Evolutionary conservation across 805 yeast genomes (phyloP).

Genomic region (Zygotorulaspora chibaensis): DNA sequence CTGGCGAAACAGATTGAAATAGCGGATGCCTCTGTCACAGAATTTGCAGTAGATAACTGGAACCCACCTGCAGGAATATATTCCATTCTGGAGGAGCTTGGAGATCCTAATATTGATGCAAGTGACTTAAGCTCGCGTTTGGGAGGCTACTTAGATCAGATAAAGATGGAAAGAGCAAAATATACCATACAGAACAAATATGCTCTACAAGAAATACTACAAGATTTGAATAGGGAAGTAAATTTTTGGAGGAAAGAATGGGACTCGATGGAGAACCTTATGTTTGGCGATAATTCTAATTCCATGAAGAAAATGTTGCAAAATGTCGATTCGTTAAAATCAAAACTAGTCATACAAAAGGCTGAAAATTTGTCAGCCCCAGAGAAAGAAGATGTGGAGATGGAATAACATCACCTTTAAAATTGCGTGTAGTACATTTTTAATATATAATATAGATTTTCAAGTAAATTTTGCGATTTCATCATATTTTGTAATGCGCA

Average conservation of each 20-base stretch:
- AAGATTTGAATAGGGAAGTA: constrained; percentile 25
- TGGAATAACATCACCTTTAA: background rate
- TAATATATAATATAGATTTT: background rate
- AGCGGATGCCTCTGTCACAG: constrained; percentile 18
- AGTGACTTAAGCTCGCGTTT: constrained; percentile 15
- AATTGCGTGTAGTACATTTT: no score
- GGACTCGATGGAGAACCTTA: constrained; percentile 28
- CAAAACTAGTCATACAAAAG: constrained; percentile 9
- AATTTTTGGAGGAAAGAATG: constrained; percentile 31
- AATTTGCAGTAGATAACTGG: constrained; percentile 23
- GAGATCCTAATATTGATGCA: constrained; percentile 14
- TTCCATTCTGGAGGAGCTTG: constrained; percentile 20
- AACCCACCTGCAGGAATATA: constrained; percentile 22
- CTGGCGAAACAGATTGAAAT: constrained; percentile 26
- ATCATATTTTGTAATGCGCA: background rate
- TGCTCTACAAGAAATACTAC: constrained; percentile 21
- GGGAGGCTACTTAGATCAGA: constrained; percentile 23
- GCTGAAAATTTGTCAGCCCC: background rate
- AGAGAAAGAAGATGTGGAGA: constrained; percentile 5
- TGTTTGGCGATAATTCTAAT: constrained; percentile 32
- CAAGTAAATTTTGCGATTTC: background rate
- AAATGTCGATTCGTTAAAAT: constrained; percentile 22
- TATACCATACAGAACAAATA: constrained; percentile 31
- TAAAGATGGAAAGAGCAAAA: constrained; percentile 32
- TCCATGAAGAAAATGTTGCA: constrained; percentile 30